Evolutionary conservation across 805 yeast species (phyloP), one percentile per base, ranked within the genome.

Genomic region (Huiozyma sinensis): DNA sequence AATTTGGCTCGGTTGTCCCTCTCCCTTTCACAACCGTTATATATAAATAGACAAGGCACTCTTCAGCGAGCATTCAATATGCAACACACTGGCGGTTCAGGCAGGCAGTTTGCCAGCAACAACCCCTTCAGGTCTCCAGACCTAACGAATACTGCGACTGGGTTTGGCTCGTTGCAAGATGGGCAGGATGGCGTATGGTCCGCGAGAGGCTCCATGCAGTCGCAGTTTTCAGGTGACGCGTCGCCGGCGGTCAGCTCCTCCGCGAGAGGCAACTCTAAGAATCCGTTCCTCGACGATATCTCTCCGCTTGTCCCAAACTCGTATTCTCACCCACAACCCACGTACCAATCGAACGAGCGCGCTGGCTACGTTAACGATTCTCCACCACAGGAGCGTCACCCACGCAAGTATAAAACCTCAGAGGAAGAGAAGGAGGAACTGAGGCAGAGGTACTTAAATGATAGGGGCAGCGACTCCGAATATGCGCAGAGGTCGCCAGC

Each of bases 51-150:
- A 17, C 24, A 17, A 17, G 4, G 24, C 24, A 17, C 24, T 17
- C 24, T 17, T 17, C 24, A 17, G 24, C 24, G 4, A 17, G 24
- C 24, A 17, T 17, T 17, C 4, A 17, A 17, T 17, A 17, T 17
- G 38, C 60, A 60, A 42, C 50, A 55, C 28, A 53, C 54, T 38
- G 50, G 43, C 13, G 47, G 52, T 7, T 47, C 53, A 5, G 40
- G 43, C 30, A 64, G 72, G 50, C 72, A 70, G 2, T 65, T 79
- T 43, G 80, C 88, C 6, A 68, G 79, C 3, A 79, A 79, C 58
- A 83, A 83, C 52, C 90, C 90, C n/a, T 83, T 83, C 61, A 72
- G 90, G 55, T 68, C 68, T 6, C 32, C 35, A n/a, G 13, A 34
- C n/a, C 8, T n/a, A 13, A 34, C 12, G 13, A 34, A 33, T 13